A percentile compares a stretch with the other conserved stretches of the same genome.
phyloP scores from a whole-genome alignment of 1,284 basidiomycete genomes.

The Trametes sp. region DNA sequence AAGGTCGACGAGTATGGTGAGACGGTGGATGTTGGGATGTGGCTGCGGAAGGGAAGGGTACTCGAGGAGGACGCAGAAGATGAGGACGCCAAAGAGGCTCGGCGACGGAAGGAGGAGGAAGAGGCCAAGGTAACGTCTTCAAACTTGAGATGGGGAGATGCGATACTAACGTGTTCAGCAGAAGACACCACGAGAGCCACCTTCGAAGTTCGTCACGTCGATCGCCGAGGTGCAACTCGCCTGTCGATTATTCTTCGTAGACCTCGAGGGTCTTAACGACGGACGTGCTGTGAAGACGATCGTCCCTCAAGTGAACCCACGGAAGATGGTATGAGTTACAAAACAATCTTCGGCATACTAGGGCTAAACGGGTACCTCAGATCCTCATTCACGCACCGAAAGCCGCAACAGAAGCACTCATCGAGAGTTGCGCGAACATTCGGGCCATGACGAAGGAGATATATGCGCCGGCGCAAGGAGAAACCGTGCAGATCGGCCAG shows the following conservation, averaged over 20 bases:
- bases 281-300: conserved; percentile 97
- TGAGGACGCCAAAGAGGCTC: conserved; percentile 81
- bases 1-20: conserved; percentile 97
- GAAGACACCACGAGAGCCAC: conserved; percentile 82
- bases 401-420: conserved; percentile 73
- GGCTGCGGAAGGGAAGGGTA: conserved; percentile 88
- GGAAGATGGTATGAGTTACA: conserved; percentile 77
- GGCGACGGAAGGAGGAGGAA: conserved; percentile 78
- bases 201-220: conserved; percentile 90
- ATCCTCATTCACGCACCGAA: conserved; percentile 86
- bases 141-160: background rate
- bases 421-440: conserved; percentile 83
- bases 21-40: conserved; percentile 92
- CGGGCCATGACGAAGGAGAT: conserved; percentile 92
- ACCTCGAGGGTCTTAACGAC: conserved; percentile 96
- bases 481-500: conserved; percentile 90
- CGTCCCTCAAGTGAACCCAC: conserved; percentile 94
- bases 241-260: conserved; percentile 90
- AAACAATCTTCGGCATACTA: background rate
- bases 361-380: conserved; percentile 48
- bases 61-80: conserved; percentile 89
- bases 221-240: conserved; percentile 79
- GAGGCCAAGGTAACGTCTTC: conserved; percentile 70
- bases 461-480: conserved; percentile 76
- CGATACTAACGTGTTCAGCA: conserved; percentile 40